Evolutionary conservation across 768 basidiomycete genomes (phyloP).

Genomic region (Rhizopogon vinicolor): DNA sequence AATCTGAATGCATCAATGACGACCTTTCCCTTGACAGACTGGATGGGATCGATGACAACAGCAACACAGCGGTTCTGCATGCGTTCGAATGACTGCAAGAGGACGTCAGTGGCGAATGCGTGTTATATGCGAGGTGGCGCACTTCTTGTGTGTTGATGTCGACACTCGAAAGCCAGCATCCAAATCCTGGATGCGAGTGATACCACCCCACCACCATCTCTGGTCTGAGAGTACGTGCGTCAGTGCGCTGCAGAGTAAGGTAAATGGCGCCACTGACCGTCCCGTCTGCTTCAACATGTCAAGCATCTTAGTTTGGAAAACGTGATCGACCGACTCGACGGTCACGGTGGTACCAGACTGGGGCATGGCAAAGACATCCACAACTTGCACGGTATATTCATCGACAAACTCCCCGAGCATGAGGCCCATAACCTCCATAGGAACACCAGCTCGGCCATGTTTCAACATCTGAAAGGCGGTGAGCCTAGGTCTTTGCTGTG

Average conservation of each 20-base stretch:
- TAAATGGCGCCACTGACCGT: conserved; percentile 47
- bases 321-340: conserved; percentile 97
- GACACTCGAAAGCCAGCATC: conserved; percentile 98
- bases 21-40: conserved; percentile 98
- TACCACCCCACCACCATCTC: conserved; percentile 99
- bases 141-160: conserved; percentile 99
- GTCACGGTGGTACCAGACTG: conserved; percentile 97
- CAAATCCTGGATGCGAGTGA: conserved; percentile 99
- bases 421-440: conserved; percentile 99
- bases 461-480: conserved; percentile 83
- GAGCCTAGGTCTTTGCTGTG: background rate
- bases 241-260: background rate
- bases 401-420: conserved; percentile 99
- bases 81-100: conserved; percentile 85
- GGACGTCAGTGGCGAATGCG: conserved; percentile 10
- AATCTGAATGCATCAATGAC: conserved; percentile 99
- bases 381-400: conserved; percentile 91
- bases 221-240: conserved; percentile 45
- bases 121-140: conserved; percentile 11
- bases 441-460: conserved; percentile 97
- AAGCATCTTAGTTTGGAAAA: conserved; percentile 97
- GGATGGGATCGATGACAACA: conserved; percentile 97
- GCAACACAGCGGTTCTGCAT: conserved; percentile 92
- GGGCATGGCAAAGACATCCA: conserved; percentile 99
- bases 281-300: conserved; percentile 99